Evolutionary conservation across 2,329 filamentous ascomycete genomes (phyloP).

Genomic region (Colletotrichum spinosum): DNA sequence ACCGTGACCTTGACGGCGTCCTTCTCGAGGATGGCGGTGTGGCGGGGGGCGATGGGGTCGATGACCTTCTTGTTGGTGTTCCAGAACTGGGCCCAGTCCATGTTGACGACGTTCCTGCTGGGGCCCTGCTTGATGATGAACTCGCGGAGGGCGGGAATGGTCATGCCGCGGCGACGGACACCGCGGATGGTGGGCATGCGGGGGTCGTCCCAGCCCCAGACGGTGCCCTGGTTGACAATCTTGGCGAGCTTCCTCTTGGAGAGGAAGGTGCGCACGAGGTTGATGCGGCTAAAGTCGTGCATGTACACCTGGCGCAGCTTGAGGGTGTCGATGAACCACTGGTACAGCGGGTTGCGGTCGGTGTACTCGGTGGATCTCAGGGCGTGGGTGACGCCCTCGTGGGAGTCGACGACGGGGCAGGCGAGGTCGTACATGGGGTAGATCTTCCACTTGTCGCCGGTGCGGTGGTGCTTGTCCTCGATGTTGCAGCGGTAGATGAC

Average conservation of each 20-base stretch:
- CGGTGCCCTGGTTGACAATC: conserved; percentile 79
- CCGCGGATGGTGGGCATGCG: conserved; percentile 88
- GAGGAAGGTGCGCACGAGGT: conserved; percentile 84
- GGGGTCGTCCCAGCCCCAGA: conserved; percentile 89
- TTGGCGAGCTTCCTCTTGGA: conserved; percentile 90
- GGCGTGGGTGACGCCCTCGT: conserved; percentile 87
- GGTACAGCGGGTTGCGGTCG: conserved; percentile 87
- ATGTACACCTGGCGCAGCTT: conserved; percentile 82
- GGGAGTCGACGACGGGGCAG: conserved; percentile 82
- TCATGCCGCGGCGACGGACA: conserved; percentile 82
- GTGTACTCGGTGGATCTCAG: conserved; percentile 89
- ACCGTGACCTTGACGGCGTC: conserved; percentile 78
- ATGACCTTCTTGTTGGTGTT: conserved; percentile 84
- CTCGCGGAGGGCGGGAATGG: conserved; percentile 80
- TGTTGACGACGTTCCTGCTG: conserved; percentile 83
- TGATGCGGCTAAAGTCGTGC: conserved; percentile 88
- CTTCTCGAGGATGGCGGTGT: conserved; percentile 78
- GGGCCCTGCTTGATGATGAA: conserved; percentile 89
- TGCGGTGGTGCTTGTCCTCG: conserved; percentile 77
- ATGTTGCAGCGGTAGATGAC: conserved; percentile 96
- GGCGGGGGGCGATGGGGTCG: conserved; percentile 79
- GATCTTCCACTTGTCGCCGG: conserved; percentile 83
- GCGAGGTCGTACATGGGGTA: conserved; percentile 92
- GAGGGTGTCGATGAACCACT: conserved; percentile 84
- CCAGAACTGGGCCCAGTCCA: conserved; percentile 85